Evolutionary conservation across 352 stramenopile genomes (phyloP).

Genomic region (Thraustochytrium sp.): DNA sequence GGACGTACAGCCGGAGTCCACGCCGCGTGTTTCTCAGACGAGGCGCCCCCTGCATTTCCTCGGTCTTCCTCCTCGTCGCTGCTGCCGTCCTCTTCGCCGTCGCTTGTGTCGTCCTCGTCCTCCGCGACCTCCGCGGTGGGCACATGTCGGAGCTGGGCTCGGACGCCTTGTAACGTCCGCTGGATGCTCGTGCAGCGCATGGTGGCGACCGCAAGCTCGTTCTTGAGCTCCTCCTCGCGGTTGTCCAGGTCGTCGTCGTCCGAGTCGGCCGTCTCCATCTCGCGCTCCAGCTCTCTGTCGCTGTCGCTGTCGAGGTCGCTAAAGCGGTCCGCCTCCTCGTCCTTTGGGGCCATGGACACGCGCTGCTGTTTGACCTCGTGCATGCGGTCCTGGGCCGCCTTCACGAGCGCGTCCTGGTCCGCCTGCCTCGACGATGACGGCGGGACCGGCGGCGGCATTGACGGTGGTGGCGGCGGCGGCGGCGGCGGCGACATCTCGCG

Average conservation of each 20-base stretch:
- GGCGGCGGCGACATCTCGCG: too few species aligned
- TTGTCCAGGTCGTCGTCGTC: slow-evolving; percentile 38
- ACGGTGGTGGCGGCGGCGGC: background rate
- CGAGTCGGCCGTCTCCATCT: background rate
- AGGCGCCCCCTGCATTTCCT: too few species aligned
- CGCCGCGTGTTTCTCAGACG: background rate
- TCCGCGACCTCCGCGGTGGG: background rate
- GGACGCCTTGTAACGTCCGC: background rate
- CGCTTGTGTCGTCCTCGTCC: background rate
- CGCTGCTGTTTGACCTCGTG: background rate
- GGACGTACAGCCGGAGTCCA: background rate
- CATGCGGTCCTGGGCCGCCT: slow-evolving; percentile 22
- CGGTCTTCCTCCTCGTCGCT: background rate
- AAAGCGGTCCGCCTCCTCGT: background rate
- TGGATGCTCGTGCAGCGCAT: slow-evolving; percentile 30
- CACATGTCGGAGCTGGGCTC: background rate
- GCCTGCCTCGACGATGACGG: background rate
- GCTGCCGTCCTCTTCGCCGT: background rate
- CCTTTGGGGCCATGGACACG: too few species aligned
- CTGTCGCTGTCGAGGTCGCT: background rate
- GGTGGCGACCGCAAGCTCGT: slow-evolving; percentile 5
- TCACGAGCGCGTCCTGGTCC: background rate
- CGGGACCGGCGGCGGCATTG: background rate
- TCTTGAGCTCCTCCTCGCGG: background rate
- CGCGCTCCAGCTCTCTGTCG: background rate